A percentile compares a stretch with the other conserved stretches of the same genome.
Conservation (phyloP, 2,329 filamentous ascomycete genomes). For the Phoma sp. region DNA sequence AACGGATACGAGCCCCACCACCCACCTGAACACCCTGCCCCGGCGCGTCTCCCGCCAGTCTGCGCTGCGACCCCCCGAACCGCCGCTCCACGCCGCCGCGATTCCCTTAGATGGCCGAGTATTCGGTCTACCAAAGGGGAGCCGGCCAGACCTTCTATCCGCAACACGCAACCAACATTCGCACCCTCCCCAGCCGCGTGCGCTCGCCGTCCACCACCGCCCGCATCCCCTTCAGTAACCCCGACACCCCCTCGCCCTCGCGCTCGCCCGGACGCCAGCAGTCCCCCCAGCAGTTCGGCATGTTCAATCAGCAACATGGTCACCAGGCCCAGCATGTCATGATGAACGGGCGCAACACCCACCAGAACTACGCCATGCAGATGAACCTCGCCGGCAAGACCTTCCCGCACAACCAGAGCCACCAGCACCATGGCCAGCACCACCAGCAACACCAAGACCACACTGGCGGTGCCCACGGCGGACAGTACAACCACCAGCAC, state of each 20-base stretch:
- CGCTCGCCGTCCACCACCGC: slow-evolving; percentile 55
- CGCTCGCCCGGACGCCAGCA: slow-evolving; percentile 62
- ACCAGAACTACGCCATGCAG: slow-evolving; percentile 61
- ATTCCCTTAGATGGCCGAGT: slow-evolving; percentile 71
- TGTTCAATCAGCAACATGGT: slow-evolving; percentile 72
- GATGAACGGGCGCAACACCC: slow-evolving; percentile 73
- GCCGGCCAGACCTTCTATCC: slow-evolving; percentile 67
- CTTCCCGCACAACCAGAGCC: slow-evolving; percentile 66
- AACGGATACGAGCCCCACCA: slow-evolving; percentile 54
- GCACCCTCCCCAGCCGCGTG: slow-evolving; percentile 55
- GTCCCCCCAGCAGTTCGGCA: slow-evolving; percentile 62
- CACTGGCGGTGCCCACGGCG: slow-evolving; percentile 57
- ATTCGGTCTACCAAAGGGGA: slow-evolving; percentile 68
- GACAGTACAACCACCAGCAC: slow-evolving; percentile 67
- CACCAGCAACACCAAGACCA: slow-evolving; percentile 70
- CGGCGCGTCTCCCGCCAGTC: slow-evolving; percentile 35
- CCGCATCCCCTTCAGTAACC: slow-evolving; percentile 53
- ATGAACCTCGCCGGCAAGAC: slow-evolving; percentile 71
- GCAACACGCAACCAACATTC: slow-evolving; percentile 59
- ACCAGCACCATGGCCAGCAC: slow-evolving; percentile 59
- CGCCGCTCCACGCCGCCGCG: slow-evolving; percentile 29
- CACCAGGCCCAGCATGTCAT: slow-evolving; percentile 78
- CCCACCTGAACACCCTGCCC: slow-evolving; percentile 48
- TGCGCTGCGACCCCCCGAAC: slow-evolving; percentile 42
- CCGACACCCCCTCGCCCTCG: slow-evolving; percentile 64